Base-by-base conservation (phyloP, 345 rosid species). In the Populus tremula region DNA sequence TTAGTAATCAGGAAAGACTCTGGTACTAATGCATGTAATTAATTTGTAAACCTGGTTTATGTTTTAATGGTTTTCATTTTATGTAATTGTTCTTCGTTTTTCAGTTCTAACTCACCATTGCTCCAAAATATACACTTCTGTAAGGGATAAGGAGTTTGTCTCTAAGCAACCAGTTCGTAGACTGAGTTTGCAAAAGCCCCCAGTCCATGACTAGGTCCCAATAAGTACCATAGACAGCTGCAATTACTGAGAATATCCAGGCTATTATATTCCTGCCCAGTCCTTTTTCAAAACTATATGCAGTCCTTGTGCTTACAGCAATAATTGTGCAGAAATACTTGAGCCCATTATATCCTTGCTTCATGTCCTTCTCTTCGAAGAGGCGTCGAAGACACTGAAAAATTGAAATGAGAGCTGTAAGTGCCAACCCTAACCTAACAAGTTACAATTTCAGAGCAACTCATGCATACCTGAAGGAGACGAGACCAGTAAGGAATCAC, bases 401-500 rank as follows among this genome's bases (percentile, higher is more conserved):
- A 25, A 20, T 25, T 20, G 20, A 63, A 27, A 63, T 4, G 21
- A 23, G 31, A 61, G 65, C 10, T 20, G 29, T 66, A 50, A 29
- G 20, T 35, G 35, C 53, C 53, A 47, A 14, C 8, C 47, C 47
- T 11, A 43, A 43, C 47, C 47, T 10, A 2, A 11, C 0, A 43
- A 43, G 47, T 43, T 43, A 41, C 4, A 12, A 41, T 41, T 41
- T 41, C 14, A 41, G 47, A 41, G 14, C 47, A 10, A 10, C 47
- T 41, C 47, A 33, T 33, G 47, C 47, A 43, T 43, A 88, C 91
- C 89, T 87, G 91, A 76, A 86, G 89, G 6, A 88, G 80, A 23
- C 93, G 90, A 67, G 83, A 81, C 86, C 75, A 75, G 75, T 83
- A 87, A 56, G 93, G 93, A 69, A 87, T 82, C 33, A 80, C 83